Evolutionary conservation across 805 yeast genomes (phyloP).

Genomic region (Suhomyces xylopsoci): DNA sequence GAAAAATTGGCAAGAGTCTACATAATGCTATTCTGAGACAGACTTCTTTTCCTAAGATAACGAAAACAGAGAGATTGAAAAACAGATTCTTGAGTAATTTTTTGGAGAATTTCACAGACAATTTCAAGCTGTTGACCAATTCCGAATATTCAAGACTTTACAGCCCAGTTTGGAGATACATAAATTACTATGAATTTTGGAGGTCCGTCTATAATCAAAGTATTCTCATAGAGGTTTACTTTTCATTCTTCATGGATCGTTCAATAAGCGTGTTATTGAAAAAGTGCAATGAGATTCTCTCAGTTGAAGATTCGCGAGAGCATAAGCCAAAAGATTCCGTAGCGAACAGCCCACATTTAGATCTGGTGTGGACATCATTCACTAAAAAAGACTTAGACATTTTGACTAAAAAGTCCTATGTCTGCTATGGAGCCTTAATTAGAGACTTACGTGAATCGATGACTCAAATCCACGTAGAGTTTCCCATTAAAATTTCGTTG

Average conservation of each 20-base stretch:
- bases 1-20: conserved; percentile 7
- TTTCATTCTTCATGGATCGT: conserved; percentile 36
- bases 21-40: conserved; percentile 18
- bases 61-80: conserved; percentile 6
- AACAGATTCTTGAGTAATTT: conserved; percentile 15
- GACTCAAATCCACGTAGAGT: conserved; percentile 28
- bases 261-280: conserved; percentile 28
- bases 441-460: conserved; percentile 32
- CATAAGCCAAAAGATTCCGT: neutral
- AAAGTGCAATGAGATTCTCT: conserved; percentile 11
- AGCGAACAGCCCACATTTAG: neutral
- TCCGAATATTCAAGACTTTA: conserved; percentile 10
- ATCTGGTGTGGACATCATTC: conserved; percentile 19
- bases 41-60: conserved; percentile 12
- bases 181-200: conserved; percentile 27
- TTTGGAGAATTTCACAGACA: conserved; percentile 7
- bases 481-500: conserved; percentile 35
- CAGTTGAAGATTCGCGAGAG: conserved; percentile 3
- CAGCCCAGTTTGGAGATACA: conserved; percentile 26
- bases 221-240: conserved; percentile 27
- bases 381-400: conserved; percentile 26
- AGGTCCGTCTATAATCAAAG: conserved; percentile 26
- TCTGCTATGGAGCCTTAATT: conserved; percentile 35
- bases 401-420: conserved; percentile 30
- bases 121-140: conserved; percentile 14